phyloP scores from a whole-genome alignment of 495 filamentous ascomycete species.

The Aspergillus sclerotiicarbonarius region DNA sequence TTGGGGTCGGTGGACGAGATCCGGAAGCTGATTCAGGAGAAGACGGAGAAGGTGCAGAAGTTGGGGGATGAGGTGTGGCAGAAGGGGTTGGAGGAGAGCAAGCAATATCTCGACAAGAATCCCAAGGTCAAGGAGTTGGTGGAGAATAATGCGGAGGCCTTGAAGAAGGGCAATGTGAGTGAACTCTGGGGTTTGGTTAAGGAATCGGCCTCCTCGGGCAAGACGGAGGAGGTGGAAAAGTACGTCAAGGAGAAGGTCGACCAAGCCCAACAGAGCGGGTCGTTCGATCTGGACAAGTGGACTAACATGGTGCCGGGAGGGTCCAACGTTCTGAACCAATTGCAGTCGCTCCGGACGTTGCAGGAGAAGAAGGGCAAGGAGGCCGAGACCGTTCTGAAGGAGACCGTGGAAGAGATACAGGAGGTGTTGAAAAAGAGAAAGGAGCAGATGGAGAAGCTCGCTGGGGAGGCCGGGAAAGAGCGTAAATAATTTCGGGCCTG shows the following conservation, averaged over 20 bases:
- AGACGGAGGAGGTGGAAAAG: constrained; percentile 53
- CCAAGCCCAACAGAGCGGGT: constrained; percentile 48
- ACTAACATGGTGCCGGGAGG: constrained; percentile 52
- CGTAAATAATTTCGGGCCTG: constrained; percentile 8
- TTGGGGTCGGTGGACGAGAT: constrained; percentile 50
- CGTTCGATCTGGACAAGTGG: constrained; percentile 45
- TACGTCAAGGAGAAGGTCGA: constrained; percentile 54
- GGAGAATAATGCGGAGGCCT: constrained; percentile 55
- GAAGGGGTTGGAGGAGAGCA: constrained; percentile 59
- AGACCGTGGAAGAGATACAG: constrained; percentile 53
- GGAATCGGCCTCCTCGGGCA: constrained; percentile 52
- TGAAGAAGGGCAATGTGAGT: constrained; percentile 58
- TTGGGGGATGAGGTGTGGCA: constrained; percentile 63
- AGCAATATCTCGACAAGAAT: constrained; percentile 63
- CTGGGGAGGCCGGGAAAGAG: constrained; percentile 33
- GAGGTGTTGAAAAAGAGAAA: constrained; percentile 44
- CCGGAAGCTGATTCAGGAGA: constrained; percentile 60
- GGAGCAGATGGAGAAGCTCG: constrained; percentile 40
- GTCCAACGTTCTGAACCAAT: constrained; percentile 53
- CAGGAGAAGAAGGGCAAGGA: constrained; percentile 58
- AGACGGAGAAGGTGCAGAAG: constrained; percentile 57
- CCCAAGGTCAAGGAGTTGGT: constrained; percentile 63
- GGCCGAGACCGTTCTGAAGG: constrained; percentile 58
- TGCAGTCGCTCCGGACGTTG: constrained; percentile 52
- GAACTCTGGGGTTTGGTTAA: constrained; percentile 55